Percentiles rank a stretch among this genome's conserved stretches.
phyloP scores from a whole-genome alignment of 305 asterid species.

The Fraxinus baroniana region DNA sequence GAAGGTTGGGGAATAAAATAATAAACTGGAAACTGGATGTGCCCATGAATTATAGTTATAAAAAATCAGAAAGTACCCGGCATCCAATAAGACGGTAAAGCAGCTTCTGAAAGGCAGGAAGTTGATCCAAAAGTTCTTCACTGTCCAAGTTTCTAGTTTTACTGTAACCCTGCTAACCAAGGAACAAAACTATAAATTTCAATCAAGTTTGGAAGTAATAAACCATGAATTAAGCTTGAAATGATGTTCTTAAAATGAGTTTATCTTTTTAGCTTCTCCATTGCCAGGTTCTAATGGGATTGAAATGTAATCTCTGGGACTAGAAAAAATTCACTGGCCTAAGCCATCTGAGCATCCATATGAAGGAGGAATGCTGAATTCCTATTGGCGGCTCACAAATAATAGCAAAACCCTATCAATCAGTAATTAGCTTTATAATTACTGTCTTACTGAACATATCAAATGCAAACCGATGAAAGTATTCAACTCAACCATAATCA shows the following conservation, averaged over 20 bases:
- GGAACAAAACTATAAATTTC: background rate
- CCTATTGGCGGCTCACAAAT: background rate
- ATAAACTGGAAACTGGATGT: background rate
- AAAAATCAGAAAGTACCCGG: background rate
- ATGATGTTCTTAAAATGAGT: background rate
- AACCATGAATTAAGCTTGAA: conserved; percentile 12
- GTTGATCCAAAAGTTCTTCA: background rate
- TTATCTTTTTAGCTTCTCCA: background rate
- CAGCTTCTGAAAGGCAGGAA: background rate
- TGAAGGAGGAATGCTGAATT: background rate
- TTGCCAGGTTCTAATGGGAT: background rate
- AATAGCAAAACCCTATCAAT: background rate
- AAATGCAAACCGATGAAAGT: background rate
- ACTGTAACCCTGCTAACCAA: background rate
- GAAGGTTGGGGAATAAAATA: conserved; percentile 29
- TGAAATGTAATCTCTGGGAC: background rate
- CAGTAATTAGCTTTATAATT: background rate
- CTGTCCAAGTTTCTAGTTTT: background rate
- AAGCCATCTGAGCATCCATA: background rate
- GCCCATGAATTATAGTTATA: background rate
- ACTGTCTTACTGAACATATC: background rate
- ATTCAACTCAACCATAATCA: background rate
- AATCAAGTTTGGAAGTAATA: background rate
- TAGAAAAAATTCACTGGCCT: background rate
- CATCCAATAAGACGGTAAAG: background rate